Evolutionary conservation across 179 eudicot species (phyloP).

Genomic region (Silene noctiflora): DNA sequence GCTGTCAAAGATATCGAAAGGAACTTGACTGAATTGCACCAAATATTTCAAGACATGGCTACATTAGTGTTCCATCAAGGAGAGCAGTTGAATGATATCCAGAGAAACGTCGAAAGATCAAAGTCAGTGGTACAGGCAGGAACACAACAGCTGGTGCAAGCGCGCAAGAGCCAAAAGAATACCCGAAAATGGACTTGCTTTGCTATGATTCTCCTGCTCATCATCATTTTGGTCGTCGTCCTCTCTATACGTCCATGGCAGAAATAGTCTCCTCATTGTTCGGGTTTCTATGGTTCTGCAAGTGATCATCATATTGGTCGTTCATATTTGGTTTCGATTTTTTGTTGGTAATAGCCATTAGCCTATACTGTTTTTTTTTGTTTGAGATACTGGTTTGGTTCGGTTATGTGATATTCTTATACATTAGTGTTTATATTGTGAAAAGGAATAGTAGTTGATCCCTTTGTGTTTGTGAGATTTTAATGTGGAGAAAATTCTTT

Average conservation of each 20-base stretch:
- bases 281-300: background rate
- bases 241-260: slow-evolving; percentile 64
- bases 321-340: background rate
- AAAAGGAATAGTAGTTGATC: too few species aligned
- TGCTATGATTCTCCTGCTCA: slow-evolving; percentile 55
- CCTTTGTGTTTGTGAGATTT: too few species aligned
- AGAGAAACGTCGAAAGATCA: slow-evolving; percentile 60
- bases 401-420: background rate
- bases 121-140: slow-evolving; percentile 57
- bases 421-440: background rate
- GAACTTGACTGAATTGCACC: slow-evolving; percentile 68
- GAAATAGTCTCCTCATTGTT: background rate
- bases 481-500: background rate
- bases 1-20: slow-evolving; percentile 78
- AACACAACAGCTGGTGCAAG: slow-evolving; percentile 47
- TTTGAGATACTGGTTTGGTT: background rate
- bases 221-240: slow-evolving; percentile 53
- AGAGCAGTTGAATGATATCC: slow-evolving; percentile 69
- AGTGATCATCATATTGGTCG: background rate
- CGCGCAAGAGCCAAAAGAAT: slow-evolving; percentile 67
- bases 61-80: slow-evolving; percentile 75
- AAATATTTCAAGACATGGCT: slow-evolving; percentile 83
- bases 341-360: slow-evolving; percentile 7
- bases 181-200: slow-evolving; percentile 73
- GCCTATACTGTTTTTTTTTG: background rate